phyloP scores from a whole-genome alignment of 1,284 basidiomycete genomes.

The Ceratorhiza oryzae-sativae region DNA sequence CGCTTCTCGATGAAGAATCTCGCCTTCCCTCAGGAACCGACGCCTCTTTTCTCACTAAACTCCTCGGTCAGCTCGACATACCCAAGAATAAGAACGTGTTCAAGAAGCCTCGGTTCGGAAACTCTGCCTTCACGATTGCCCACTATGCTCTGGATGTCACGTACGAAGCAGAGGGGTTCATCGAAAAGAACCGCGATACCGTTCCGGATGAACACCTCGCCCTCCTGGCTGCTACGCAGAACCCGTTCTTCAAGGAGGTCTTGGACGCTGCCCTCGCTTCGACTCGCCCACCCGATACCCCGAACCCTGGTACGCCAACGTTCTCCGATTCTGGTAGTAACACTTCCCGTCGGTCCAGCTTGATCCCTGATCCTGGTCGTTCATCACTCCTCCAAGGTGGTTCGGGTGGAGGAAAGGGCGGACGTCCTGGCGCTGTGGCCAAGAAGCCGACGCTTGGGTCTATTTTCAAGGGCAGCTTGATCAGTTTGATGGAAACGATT shows the following conservation, averaged over 20 bases:
- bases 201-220: conserved; percentile 98
- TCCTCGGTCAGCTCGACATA: conserved; percentile 86
- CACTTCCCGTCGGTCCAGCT: conserved; percentile 75
- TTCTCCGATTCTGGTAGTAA: conserved; percentile 75
- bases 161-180: conserved; percentile 97
- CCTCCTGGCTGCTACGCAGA: conserved; percentile 84
- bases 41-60: conserved; percentile 91
- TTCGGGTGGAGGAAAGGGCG: conserved; percentile 54
- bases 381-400: conserved; percentile 64
- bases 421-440: conserved; percentile 69
- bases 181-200: conserved; percentile 99
- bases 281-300: conserved; percentile 62
- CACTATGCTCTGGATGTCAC: conserved; percentile 99
- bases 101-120: conserved; percentile 98
- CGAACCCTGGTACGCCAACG: conserved; percentile 71
- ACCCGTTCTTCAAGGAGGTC: conserved; percentile 93
- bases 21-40: conserved; percentile 95
- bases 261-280: conserved; percentile 87
- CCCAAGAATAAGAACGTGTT: conserved; percentile 88
- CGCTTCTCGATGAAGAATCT: conserved; percentile 97
- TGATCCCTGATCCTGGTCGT: conserved; percentile 86
- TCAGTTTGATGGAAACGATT: conserved; percentile 96
- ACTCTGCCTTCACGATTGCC: conserved; percentile 95
- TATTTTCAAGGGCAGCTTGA: conserved; percentile 96
- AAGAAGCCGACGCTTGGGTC: conserved; percentile 97